phyloP scores from a whole-genome alignment of 2,329 filamentous ascomycete species.

The Aaosphaeria pasadenensis region DNA sequence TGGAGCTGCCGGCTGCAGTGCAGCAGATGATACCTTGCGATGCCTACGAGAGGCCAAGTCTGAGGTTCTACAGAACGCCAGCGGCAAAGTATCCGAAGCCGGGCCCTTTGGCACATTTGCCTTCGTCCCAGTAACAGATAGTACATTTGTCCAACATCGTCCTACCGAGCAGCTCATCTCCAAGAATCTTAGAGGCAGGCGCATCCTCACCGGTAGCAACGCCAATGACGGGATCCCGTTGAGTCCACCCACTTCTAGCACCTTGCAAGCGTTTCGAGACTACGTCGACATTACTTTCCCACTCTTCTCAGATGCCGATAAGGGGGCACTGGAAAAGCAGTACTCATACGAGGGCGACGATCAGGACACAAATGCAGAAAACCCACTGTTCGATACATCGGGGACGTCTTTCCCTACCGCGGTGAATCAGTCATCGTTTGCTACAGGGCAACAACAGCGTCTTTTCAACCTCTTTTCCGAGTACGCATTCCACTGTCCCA shows the following conservation, averaged over 20 bases:
- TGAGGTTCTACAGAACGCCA: slow-evolving; percentile 24
- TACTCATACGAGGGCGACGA: slow-evolving; percentile 28
- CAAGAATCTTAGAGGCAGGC: slow-evolving; percentile 22
- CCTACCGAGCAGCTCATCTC: slow-evolving; percentile 25
- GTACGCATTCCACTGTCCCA: slow-evolving; percentile 42
- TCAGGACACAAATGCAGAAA: slow-evolving; percentile 15
- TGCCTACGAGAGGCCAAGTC: slow-evolving; percentile 26
- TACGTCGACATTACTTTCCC: slow-evolving; percentile 30
- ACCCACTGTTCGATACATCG: slow-evolving; percentile 22
- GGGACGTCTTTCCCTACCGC: slow-evolving; percentile 20
- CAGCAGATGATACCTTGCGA: slow-evolving; percentile 18
- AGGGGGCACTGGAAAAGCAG: slow-evolving; percentile 19
- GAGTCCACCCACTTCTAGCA: slow-evolving; percentile 24
- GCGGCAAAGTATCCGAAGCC: slow-evolving; percentile 27
- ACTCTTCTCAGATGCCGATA: slow-evolving; percentile 31
- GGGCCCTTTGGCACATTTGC: slow-evolving; percentile 41
- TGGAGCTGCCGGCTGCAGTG: slow-evolving; percentile 24
- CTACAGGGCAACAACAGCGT: slow-evolving; percentile 32
- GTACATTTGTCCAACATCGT: slow-evolving; percentile 35
- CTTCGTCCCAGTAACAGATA: slow-evolving; percentile 42
- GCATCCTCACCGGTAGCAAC: slow-evolving; percentile 31
- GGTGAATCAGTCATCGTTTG: slow-evolving; percentile 27
- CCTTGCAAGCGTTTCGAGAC: slow-evolving; percentile 24
- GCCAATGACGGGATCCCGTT: slow-evolving; percentile 42
- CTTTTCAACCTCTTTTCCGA: slow-evolving; percentile 45